Evolutionary conservation across 2,329 filamentous ascomycete genomes (phyloP).

Genomic region (Fusarium vanettenii): DNA sequence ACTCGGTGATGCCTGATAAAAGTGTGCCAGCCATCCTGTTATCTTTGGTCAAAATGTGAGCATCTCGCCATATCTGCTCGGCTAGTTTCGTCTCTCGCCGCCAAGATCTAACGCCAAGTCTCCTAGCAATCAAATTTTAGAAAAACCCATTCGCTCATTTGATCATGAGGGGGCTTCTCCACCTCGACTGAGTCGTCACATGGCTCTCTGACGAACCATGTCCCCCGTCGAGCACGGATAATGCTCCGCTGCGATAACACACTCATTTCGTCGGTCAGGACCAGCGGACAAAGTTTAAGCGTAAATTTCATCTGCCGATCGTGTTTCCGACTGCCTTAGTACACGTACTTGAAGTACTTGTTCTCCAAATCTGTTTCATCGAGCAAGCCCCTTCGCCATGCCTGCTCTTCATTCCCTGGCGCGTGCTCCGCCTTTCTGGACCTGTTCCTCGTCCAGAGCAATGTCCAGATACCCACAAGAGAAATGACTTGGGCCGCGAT

Average conservation of each 20-base stretch:
- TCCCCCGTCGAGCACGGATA: not conserved
- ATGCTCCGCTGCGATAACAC: not conserved
- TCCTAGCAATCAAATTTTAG: not conserved
- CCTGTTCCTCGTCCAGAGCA: constrained; percentile 22
- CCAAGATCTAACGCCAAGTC: not conserved
- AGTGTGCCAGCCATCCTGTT: not conserved
- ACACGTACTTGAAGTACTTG: constrained; percentile 31
- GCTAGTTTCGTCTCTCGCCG: not conserved
- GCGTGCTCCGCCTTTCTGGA: constrained; percentile 6
- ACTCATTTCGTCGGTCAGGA: not conserved
- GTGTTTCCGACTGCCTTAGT: not conserved
- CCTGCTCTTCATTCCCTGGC: not conserved
- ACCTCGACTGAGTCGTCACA: not conserved
- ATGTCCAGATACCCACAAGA: constrained; percentile 14
- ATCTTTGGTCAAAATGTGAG: not conserved
- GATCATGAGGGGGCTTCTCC: not conserved
- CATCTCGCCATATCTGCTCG: not conserved
- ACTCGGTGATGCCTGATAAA: not conserved
- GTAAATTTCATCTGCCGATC: not conserved
- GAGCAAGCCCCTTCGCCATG: constrained; percentile 19
- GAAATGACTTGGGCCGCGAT: constrained; percentile 20
- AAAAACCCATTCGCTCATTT: not conserved
- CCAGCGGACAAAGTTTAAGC: not conserved
- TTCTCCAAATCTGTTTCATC: constrained; percentile 31
- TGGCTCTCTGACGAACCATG: not conserved